These are phyloP conservation scores for Panaeolus cyanescens DNA, from an alignment of 768 basidiomycete genomes.

Conservation along the genomic window DNA sequence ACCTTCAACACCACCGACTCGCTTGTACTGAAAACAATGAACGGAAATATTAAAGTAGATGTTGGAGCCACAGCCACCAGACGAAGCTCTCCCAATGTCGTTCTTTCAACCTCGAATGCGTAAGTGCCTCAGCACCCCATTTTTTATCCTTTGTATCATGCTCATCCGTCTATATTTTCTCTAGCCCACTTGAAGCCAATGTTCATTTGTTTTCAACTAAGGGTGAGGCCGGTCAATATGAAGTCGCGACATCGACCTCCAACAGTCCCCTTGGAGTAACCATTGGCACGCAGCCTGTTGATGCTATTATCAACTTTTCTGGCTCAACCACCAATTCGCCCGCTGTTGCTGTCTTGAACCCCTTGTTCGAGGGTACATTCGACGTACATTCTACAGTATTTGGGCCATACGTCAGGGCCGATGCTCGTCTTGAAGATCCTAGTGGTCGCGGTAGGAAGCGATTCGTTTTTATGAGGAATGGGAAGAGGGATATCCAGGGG, in stretches of 20 bases:
- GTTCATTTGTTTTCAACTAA: constrained; percentile 31
- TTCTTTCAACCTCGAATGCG: constrained; percentile 45
- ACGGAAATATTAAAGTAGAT: constrained; percentile 38
- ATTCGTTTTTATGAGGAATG: background rate
- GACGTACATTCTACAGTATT: background rate
- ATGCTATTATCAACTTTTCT: constrained; percentile 30
- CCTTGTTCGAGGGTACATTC: constrained; percentile 30
- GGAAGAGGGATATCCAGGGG: background rate
- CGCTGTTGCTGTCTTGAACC: constrained; percentile 30
- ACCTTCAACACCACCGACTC: constrained; percentile 35
- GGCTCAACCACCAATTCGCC: constrained; percentile 35
- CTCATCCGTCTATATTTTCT: background rate
- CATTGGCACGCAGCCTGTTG: constrained; percentile 34
- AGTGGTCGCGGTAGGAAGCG: background rate
- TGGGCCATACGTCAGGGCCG: background rate
- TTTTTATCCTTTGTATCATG: background rate
- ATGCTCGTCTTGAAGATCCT: background rate
- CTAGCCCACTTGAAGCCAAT: constrained; percentile 32
- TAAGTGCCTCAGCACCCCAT: constrained; percentile 19
- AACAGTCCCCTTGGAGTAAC: constrained; percentile 32
- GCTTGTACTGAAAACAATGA: constrained; percentile 40
- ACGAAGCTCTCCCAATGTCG: constrained; percentile 26
- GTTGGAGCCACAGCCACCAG: constrained; percentile 35
- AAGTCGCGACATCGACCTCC: constrained; percentile 28
- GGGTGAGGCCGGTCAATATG: constrained; percentile 32